Evolutionary conservation across 495 filamentous ascomycete species (phyloP).

Genomic region (Neurospora sp.): DNA sequence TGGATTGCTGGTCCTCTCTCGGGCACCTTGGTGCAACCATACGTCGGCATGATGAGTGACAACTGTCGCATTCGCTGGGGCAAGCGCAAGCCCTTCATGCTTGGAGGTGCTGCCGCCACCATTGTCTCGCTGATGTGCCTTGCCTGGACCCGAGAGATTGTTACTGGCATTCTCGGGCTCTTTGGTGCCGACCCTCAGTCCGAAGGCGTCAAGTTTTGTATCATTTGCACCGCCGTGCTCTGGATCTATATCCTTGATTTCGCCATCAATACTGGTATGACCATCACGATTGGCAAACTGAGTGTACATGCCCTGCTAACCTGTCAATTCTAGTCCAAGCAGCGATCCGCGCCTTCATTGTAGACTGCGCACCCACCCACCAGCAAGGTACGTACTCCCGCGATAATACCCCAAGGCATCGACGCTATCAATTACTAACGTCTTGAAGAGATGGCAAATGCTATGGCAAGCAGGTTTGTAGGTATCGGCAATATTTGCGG

Average conservation of each 20-base stretch:
- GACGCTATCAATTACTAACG: conserved; percentile 4
- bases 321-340: conserved; percentile 56
- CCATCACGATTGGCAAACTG: neutral
- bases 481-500: conserved; percentile 82
- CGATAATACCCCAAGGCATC: neutral
- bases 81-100: conserved; percentile 81
- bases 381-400: conserved; percentile 52
- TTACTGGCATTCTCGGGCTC: conserved; percentile 55
- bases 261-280: conserved; percentile 79
- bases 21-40: conserved; percentile 83
- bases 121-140: conserved; percentile 62
- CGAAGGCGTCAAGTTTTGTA: conserved; percentile 43
- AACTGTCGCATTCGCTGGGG: conserved; percentile 73
- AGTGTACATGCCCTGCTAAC: neutral
- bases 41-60: conserved; percentile 83
- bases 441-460: conserved; percentile 60
- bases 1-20: conserved; percentile 91
- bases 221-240: conserved; percentile 66
- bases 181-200: conserved; percentile 62
- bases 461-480: conserved; percentile 71
- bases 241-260: conserved; percentile 83
- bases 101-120: conserved; percentile 63
- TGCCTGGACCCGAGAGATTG: conserved; percentile 73
- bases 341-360: conserved; percentile 77
- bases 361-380: conserved; percentile 79